Percentiles rank a stretch among this genome's conserved stretches.
phyloP scores from a whole-genome alignment of 139 green algal species.

The Micractinium sp. region DNA sequence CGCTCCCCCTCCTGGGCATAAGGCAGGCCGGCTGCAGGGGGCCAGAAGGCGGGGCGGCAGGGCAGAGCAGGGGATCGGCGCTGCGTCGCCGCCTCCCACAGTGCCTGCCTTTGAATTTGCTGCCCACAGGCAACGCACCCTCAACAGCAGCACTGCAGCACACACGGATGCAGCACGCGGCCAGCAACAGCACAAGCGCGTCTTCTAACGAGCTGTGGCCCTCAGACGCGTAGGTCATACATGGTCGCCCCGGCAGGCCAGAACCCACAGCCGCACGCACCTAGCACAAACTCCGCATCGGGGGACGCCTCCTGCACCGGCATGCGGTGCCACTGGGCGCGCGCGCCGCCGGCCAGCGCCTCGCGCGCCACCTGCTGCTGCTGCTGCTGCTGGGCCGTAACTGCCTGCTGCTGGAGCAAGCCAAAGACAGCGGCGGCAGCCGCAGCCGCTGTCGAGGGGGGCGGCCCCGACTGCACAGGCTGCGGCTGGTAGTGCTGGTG shows the following conservation, averaged over 20 bases:
- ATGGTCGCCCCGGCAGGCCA: too few species aligned
- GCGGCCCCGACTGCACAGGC: too few species aligned
- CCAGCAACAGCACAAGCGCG: too few species aligned
- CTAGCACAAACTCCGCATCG: constrained; percentile 7
- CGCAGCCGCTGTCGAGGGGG: not conserved
- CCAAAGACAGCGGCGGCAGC: not conserved
- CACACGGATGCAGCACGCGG: too few species aligned
- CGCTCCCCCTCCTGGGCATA: constrained; percentile 23
- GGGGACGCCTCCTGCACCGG: not conserved
- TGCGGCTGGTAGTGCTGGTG: not conserved
- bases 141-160: not conserved
- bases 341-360: not conserved
- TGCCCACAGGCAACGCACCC: not conserved
- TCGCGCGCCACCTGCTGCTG: not conserved
- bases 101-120: not conserved
- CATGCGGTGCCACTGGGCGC: not conserved
- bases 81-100: not conserved
- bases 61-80: fast-evolving
- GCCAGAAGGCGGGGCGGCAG: not conserved
- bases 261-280: not conserved
- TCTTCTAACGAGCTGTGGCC: too few species aligned
- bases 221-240: too few species aligned
- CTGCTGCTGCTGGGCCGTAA: not conserved
- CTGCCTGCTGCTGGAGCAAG: not conserved
- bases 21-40: constrained; percentile 6